Evolutionary conservation across 805 yeast genomes (phyloP).

Genomic region (Lachancea dasiensis): DNA sequence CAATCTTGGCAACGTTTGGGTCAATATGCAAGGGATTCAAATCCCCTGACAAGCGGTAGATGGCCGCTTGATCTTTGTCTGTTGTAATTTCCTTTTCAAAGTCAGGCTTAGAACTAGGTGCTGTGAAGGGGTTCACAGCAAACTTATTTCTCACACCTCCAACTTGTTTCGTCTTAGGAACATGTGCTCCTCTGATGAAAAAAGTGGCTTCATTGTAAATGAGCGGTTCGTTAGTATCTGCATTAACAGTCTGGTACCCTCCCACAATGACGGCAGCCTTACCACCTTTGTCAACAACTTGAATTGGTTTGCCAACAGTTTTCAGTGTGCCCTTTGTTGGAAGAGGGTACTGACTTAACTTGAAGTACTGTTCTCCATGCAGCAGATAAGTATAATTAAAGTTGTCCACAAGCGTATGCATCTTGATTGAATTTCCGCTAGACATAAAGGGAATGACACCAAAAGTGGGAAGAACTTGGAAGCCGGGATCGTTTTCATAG

Average conservation of each 20-base stretch:
- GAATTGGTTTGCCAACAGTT: constrained; percentile 63
- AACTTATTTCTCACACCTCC: constrained; percentile 47
- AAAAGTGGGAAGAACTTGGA: constrained; percentile 82
- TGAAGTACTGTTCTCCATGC: constrained; percentile 94
- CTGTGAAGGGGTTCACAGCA: constrained; percentile 55
- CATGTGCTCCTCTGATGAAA: constrained; percentile 68
- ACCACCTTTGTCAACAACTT: constrained; percentile 75
- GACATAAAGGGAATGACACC: constrained; percentile 85
- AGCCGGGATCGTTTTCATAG: constrained; percentile 70
- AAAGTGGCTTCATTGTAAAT: constrained; percentile 80
- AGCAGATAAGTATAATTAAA: constrained; percentile 85
- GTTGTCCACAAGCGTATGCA: constrained; percentile 59
- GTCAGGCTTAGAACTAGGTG: constrained; percentile 63
- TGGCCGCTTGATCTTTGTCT: constrained; percentile 69
- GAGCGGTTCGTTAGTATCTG: constrained; percentile 57
- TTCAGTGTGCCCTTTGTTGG: constrained; percentile 62
- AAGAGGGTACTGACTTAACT: constrained; percentile 66
- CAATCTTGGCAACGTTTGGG: constrained; percentile 83
- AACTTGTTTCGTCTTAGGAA: constrained; percentile 46
- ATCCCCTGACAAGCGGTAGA: constrained; percentile 90
- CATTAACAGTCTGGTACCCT: constrained; percentile 65
- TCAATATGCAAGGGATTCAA: constrained; percentile 94
- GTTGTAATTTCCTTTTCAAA: constrained; percentile 55
- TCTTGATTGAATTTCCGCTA: constrained; percentile 50
- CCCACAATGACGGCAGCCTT: constrained; percentile 73